Conservation (phyloP, 176 grass and related monocot genomes). For the Raddia distichophylla region DNA sequence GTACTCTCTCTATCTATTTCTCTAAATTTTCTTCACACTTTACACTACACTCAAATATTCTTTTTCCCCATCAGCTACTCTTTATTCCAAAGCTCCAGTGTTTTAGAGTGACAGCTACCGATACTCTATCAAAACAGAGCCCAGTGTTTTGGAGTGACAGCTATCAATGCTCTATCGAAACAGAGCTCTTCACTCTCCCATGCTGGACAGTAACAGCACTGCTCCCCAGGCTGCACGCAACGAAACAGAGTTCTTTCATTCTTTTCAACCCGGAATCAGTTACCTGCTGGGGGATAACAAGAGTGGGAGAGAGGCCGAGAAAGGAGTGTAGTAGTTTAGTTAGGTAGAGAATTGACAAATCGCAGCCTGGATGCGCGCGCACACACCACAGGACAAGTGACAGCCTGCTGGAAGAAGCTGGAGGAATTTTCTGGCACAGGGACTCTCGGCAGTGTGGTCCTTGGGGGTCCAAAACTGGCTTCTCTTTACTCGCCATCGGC, state of each 20-base stretch:
- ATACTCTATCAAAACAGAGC: too few species aligned
- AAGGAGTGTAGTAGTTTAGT: neutral
- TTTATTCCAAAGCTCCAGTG: too few species aligned
- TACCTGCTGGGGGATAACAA: conserved; percentile 9
- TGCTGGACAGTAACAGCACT: conserved; percentile 1
- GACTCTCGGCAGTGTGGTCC: neutral
- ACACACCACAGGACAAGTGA: conserved; percentile 14
- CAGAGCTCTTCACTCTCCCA: too few species aligned
- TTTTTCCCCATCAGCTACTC: too few species aligned
- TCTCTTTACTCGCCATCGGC: neutral
- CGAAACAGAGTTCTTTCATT: neutral
- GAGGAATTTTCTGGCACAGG: neutral
- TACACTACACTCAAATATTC: too few species aligned
- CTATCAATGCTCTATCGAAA: too few species aligned
- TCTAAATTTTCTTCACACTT: too few species aligned
- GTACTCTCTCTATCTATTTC: too few species aligned
- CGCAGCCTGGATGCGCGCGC: conserved; percentile 3
- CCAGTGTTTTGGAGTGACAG: too few species aligned
- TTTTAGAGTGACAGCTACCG: too few species aligned
- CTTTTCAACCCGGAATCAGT: neutral
- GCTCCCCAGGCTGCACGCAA: conserved; percentile 26
- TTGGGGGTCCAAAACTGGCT: neutral
- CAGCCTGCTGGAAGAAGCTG: neutral
- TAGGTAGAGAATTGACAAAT: conserved; percentile 23
- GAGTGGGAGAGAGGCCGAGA: neutral